Conservation (phyloP, 2,329 filamentous ascomycete genomes). For the Claviceps digitariae region DNA sequence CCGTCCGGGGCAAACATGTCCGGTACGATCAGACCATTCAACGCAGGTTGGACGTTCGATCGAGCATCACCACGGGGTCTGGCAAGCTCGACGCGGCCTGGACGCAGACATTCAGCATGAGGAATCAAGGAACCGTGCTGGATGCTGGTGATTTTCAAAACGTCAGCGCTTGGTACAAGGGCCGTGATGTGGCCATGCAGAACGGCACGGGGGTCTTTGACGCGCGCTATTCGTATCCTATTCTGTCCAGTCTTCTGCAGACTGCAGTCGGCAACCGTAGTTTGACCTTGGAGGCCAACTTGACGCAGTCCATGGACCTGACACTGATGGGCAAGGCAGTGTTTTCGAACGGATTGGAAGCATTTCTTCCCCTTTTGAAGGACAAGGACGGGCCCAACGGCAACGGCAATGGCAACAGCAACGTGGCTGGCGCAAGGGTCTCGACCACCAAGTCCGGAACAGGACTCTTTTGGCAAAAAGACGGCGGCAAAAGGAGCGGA, state of each 20-base stretch:
- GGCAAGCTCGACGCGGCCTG: slow-evolving; percentile 24
- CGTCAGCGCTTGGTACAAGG: slow-evolving; percentile 8
- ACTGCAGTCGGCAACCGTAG: slow-evolving; percentile 1
- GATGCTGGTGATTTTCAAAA: slow-evolving; percentile 27
- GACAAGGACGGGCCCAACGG: slow-evolving; percentile 10
- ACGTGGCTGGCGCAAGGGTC: too few relatives aligned
- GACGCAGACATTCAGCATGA: slow-evolving; percentile 43
- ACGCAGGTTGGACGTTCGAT: slow-evolving; percentile 44
- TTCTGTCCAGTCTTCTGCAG: slow-evolving; percentile 1
- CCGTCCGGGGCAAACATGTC: neutral
- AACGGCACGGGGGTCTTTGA: neutral
- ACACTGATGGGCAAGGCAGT: slow-evolving; percentile 25
- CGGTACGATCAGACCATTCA: slow-evolving; percentile 35
- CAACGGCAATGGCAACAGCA: too few relatives aligned
- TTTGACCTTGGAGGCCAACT: slow-evolving; percentile 17
- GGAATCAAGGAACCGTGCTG: slow-evolving; percentile 34
- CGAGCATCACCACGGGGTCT: slow-evolving; percentile 30
- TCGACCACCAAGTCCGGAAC: slow-evolving; percentile 44
- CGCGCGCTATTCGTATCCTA: slow-evolving; percentile 8
- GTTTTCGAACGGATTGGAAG: slow-evolving; percentile 47
- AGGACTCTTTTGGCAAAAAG: slow-evolving; percentile 38
- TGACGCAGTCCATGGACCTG: slow-evolving; percentile 26
- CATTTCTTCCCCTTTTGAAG: slow-evolving; percentile 27
- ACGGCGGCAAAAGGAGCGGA: slow-evolving; percentile 30
- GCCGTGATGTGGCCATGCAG: slow-evolving; percentile 5